These are phyloP conservation scores for Geotrichum klebahnii DNA, from an alignment of 1,139 yeast genomes.

Conservation along the genomic window DNA sequence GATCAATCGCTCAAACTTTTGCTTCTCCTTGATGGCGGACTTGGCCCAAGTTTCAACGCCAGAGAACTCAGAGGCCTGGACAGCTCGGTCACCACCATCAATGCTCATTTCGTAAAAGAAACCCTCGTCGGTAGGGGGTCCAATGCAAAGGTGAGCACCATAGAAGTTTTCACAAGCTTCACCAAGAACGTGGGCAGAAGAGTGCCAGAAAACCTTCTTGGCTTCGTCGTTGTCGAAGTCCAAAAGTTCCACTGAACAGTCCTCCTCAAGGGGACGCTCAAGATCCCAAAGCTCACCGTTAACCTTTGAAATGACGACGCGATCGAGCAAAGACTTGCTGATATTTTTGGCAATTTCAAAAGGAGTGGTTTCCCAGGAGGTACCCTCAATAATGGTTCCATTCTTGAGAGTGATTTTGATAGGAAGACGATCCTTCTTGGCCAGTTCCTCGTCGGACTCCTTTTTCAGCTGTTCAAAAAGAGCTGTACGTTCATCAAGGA, in stretches of 20 bases:
- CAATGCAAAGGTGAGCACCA: conserved; percentile 88
- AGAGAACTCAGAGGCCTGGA: conserved; percentile 77
- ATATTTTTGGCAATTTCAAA: conserved; percentile 77
- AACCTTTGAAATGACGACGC: conserved; percentile 86
- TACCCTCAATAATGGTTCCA: conserved; percentile 73
- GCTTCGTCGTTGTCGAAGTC: conserved; percentile 87
- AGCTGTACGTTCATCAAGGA: conserved; percentile 71
- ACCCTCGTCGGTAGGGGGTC: conserved; percentile 98
- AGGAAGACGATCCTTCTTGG: conserved; percentile 56
- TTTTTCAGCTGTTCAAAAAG: conserved; percentile 78
- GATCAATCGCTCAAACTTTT: conserved; percentile 89
- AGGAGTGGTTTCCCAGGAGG: conserved; percentile 87
- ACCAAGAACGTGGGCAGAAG: conserved; percentile 96
- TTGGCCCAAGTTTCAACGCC: conserved; percentile 84
- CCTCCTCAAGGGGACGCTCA: conserved; percentile 85
- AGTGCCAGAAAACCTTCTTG: conserved; percentile 96
- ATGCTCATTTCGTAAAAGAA: conserved; percentile 96
- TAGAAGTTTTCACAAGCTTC: conserved; percentile 96
- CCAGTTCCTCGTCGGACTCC: conserved; percentile 68
- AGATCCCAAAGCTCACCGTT: conserved; percentile 92
- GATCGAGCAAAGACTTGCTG: conserved; percentile 82
- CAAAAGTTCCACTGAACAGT: conserved; percentile 64
- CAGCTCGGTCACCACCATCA: conserved; percentile 69
- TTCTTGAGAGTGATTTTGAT: conserved; percentile 82
- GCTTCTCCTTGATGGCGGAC: conserved; percentile 91